Evolutionary conservation across 2,329 filamentous ascomycete genomes (phyloP).

Genomic region (Domatiomyces globalis): DNA sequence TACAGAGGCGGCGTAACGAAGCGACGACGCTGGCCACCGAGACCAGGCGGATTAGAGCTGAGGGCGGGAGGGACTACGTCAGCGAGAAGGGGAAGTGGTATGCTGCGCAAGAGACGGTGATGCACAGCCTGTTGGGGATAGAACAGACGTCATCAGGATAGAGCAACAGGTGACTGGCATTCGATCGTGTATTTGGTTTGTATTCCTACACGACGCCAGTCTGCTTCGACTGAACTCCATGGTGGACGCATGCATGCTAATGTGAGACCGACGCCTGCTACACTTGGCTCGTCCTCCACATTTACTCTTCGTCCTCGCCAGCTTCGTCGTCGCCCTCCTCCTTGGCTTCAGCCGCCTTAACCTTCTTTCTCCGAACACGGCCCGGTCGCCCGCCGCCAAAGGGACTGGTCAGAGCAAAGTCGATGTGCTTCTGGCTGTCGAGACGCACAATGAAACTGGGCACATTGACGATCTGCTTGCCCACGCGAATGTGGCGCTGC

Average conservation of each 20-base stretch:
- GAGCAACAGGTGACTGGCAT: not conserved
- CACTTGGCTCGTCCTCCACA: conserved; percentile 5
- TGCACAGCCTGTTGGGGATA: conserved; percentile 26
- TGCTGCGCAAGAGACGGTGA: conserved; percentile 26
- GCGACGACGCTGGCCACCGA: conserved; percentile 34
- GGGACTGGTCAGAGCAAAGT: conserved; percentile 94
- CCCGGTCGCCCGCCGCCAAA: conserved; percentile 94
- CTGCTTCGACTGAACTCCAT: not conserved
- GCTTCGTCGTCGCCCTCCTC: conserved; percentile 34
- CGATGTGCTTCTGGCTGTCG: conserved; percentile 99
- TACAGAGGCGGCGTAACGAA: conserved; percentile 33
- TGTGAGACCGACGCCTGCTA: not conserved
- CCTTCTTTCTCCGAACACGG: conserved; percentile 99
- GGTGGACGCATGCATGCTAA: not conserved
- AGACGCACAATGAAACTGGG: conserved; percentile 99
- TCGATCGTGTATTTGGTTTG: not conserved
- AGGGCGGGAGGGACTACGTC: conserved; percentile 33
- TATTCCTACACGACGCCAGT: not conserved
- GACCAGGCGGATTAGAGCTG: conserved; percentile 28
- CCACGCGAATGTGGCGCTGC: conserved; percentile 98
- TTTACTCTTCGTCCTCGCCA: conserved; percentile 48
- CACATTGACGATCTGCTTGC: conserved; percentile 99
- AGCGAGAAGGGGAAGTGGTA: conserved; percentile 36
- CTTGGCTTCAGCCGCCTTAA: conserved; percentile 74
- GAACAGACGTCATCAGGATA: not conserved